These are phyloP conservation scores for Macadamia tetraphylla DNA, from an alignment of 164 flowering plant species.

Conservation along the genomic window DNA sequence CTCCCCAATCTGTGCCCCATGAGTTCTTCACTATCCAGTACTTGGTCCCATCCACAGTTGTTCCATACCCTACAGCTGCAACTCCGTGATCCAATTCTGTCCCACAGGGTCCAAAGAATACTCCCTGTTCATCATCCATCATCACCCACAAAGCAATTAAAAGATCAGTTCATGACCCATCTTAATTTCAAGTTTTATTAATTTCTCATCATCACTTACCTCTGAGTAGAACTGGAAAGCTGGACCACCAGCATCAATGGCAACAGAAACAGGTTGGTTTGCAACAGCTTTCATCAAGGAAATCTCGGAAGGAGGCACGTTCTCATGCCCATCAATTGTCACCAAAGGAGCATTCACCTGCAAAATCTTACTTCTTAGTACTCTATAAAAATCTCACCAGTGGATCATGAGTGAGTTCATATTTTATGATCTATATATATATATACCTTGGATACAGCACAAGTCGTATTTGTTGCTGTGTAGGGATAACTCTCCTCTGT, in stretches of 20 bases:
- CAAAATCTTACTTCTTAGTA: background rate
- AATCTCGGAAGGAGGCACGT: constrained; percentile 53
- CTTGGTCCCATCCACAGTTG: constrained; percentile 65
- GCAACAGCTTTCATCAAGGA: constrained; percentile 70
- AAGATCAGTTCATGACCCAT: no score
- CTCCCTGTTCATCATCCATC: constrained; percentile 49
- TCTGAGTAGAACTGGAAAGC: constrained; percentile 78
- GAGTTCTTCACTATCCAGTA: constrained; percentile 95
- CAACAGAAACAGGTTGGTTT: constrained; percentile 69
- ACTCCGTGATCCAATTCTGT: constrained; percentile 79
- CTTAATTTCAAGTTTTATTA: background rate
- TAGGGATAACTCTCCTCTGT: constrained; percentile 67
- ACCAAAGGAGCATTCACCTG: constrained; percentile 52
- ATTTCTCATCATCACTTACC: constrained; percentile 24
- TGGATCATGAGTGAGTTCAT: no score
- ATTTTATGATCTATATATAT: no score
- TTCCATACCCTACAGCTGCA: constrained; percentile 78
- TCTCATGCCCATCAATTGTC: constrained; percentile 64
- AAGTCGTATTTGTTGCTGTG: constrained; percentile 50
- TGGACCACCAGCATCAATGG: constrained; percentile 63
- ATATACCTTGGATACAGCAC: constrained; percentile 46
- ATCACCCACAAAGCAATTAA: no score
- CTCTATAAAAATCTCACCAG: no score
- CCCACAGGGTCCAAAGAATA: constrained; percentile 60
- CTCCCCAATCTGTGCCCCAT: constrained; percentile 94